Base-by-base conservation (phyloP, 192 early-diverging fungal species). In the Phycomyces nitens region DNA sequence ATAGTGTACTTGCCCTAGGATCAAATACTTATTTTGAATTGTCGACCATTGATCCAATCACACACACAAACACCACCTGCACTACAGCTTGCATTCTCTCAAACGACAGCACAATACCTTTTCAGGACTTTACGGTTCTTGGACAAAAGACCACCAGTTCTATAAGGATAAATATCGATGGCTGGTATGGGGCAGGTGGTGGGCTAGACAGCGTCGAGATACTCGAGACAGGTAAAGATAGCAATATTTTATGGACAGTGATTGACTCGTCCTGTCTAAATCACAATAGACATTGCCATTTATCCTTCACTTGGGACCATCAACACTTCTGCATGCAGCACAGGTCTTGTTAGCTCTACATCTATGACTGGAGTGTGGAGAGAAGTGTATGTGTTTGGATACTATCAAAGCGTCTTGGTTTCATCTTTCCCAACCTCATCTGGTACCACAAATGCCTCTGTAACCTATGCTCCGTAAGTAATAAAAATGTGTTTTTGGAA, bases 41-140 rank as follows among this genome's bases (percentile, higher is more conserved):
- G 29, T 78, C 82, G 11, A 90, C 88, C 47, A 57, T 87, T 24
- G 87, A 92, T 49, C 83, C 81, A 11, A 44, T 55, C 21, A 81
- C 85, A 4, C 70, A 72, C 14, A 29, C 60, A 10, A 60, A 75
- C 11, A 70, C 66, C 61, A 71, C 66, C 54, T 79, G 78, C 54
- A 78, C 74, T 5, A 42, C 44, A 22, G 38, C 56, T 16, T 77
- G 75, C 51, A 62, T 57, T 56, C 47, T 82, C 57, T 40, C 72
- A 53, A 53, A 70, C 76, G 39, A 40, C 72, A 12, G 60, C 59
- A 14, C 23, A 54, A 51, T 51, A 26, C 12, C 56, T 1, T 74
- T 63, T 49, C 73, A 79, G 51, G 77, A 78, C 42, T 85, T 79
- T 51, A 53, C 72, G 11, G 73, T 85, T 5, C 60, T 68, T 1